Conservation (phyloP, 192 early-diverging fungal species). For the Podila minutissima region DNA sequence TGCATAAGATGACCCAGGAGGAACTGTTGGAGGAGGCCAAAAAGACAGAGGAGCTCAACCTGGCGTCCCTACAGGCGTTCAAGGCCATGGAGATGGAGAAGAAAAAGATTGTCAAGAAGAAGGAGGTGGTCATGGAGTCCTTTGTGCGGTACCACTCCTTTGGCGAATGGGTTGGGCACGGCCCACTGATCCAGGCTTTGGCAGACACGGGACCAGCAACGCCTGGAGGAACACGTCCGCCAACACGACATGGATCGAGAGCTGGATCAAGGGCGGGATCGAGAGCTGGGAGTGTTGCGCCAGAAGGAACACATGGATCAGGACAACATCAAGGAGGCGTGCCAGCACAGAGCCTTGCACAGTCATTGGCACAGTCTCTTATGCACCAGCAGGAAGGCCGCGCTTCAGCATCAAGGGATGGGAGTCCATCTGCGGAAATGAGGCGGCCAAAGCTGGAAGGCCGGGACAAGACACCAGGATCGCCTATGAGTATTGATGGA, state of each 20-base stretch:
- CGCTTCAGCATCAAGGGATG: conserved; percentile 10
- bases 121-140: conserved; percentile 42
- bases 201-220: conserved; percentile 25
- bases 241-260: conserved; percentile 33
- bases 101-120: conserved; percentile 55
- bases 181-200: conserved; percentile 42
- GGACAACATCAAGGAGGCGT: conserved; percentile 4
- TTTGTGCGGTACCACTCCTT: conserved; percentile 62
- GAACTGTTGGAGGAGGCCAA: conserved; percentile 62
- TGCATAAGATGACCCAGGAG: conserved; percentile 59
- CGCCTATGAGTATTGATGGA: conserved; percentile 21
- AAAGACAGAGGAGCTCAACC: conserved; percentile 62
- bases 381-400: conserved; percentile 25
- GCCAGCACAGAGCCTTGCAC: conserved; percentile 38
- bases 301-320: conserved; percentile 15
- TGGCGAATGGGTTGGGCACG: conserved; percentile 51
- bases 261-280: conserved; percentile 21
- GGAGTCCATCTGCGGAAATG: conserved; percentile 14
- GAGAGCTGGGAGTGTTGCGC: conserved; percentile 26
- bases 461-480: conserved; percentile 10
- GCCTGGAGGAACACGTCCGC: conserved; percentile 17
- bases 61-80: conserved; percentile 58
- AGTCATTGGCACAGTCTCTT: conserved; percentile 31
- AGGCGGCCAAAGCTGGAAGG: conserved; percentile 13
- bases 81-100: conserved; percentile 61